Base-by-base conservation (phyloP, 768 basidiomycete species). In the Russula sp. region DNA sequence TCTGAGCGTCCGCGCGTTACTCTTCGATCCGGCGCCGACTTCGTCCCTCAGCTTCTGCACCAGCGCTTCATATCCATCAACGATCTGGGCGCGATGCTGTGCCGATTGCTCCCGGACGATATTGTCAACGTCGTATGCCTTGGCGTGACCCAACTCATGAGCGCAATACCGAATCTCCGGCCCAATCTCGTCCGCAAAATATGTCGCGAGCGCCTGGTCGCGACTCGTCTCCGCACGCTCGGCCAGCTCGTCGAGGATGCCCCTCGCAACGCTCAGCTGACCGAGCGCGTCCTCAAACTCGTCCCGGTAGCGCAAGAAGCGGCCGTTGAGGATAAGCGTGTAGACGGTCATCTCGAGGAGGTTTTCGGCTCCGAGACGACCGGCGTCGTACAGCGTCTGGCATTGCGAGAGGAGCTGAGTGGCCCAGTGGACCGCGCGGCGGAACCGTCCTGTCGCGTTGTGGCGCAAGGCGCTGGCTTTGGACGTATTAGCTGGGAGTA, bases 141-240 rank as follows among this genome's bases (percentile, higher is more conserved):
- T 87, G 46, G 77, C 77, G 56, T 84, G 78, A 1, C 93, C 90
- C 14, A 95, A 77, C 69, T 93, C 87, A 68, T 98, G 96, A 0
- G 95, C 94, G 67, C 88, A 93, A 73, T 94, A 88, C 48, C 96
- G 79, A 57, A 98, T 93, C 72, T 97, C 86, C 0, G 96, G 93
- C 25, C 90, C 86, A 56, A 96, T 83, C 68, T 90, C 88, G 69
- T 98, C 95, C 6, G 87, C 81, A 69, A 91, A 89, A 35, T 90
- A 79, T 9, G 83, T 81, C 5, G 92, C 89, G 9, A 98, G 80
- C 1, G 95, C 96, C 73, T 95, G 92, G 52, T 93, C 92, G 39
- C 86, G 79, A 68, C 88, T 90, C 16, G 86, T 87, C n/a, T 72
- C 71, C 0, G 90, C 88, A 3, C 76, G 69, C 10, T 73, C 74